phyloP scores from a whole-genome alignment of 495 filamentous ascomycete genomes.

The Aspergillus sclerotiicarbonarius region DNA sequence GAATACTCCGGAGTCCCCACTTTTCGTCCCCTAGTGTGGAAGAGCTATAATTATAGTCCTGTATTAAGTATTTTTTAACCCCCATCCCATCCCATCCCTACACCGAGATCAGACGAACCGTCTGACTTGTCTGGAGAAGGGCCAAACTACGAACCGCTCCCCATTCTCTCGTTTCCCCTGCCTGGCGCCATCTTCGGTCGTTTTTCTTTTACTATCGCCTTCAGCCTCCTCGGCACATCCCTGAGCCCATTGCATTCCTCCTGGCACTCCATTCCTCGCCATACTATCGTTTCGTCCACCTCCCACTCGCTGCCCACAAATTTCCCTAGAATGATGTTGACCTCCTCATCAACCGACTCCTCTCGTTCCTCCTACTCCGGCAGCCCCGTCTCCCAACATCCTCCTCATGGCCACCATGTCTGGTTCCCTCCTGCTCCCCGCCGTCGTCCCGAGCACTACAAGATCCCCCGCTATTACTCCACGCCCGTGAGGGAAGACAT shows the following conservation, averaged over 20 bases:
- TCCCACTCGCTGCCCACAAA: background rate
- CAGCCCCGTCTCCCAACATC: slow-evolving; percentile 30
- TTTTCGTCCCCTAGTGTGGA: slow-evolving; percentile 18
- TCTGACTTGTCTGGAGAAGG: slow-evolving; percentile 14
- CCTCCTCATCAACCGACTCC: slow-evolving; percentile 29
- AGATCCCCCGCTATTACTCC: slow-evolving; percentile 41
- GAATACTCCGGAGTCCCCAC: slow-evolving; percentile 17
- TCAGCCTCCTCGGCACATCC: slow-evolving; percentile 5
- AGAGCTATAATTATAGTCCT: slow-evolving; percentile 18
- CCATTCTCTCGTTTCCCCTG: slow-evolving; percentile 6
- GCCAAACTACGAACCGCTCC: background rate
- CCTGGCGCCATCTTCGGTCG: slow-evolving; percentile 2
- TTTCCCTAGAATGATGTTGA: slow-evolving; percentile 23
- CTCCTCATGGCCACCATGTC: slow-evolving; percentile 26
- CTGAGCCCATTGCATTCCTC: background rate
- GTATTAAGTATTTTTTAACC: slow-evolving; percentile 10
- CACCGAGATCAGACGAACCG: slow-evolving; percentile 17
- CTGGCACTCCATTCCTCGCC: background rate
- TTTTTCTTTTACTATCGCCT: background rate
- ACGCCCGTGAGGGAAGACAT: slow-evolving; percentile 34
- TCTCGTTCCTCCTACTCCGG: slow-evolving; percentile 31
- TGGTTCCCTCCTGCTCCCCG: slow-evolving; percentile 29
- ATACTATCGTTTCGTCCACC: slow-evolving; percentile 1
- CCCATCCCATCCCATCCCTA: slow-evolving; percentile 11
- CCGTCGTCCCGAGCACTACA: slow-evolving; percentile 25